phyloP scores from a whole-genome alignment of 2,329 filamentous ascomycete species.

The Aspergillus neoniger region DNA sequence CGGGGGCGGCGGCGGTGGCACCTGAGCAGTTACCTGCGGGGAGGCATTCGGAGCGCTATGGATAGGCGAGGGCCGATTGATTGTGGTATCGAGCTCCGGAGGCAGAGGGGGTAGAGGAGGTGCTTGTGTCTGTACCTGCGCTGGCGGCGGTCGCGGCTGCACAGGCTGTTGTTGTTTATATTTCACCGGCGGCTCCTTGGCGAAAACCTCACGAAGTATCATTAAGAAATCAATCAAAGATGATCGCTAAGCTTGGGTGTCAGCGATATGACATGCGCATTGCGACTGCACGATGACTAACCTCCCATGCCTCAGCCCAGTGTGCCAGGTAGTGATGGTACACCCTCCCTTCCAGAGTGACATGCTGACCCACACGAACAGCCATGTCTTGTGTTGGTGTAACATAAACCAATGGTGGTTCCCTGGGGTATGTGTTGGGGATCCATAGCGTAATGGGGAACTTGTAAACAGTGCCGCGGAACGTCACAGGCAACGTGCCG shows the following conservation, averaged over 20 bases:
- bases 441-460: conserved; percentile 94
- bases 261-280: background rate
- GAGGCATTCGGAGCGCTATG: conserved; percentile 11
- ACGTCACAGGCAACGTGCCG: conserved; percentile 87
- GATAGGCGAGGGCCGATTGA: conserved; percentile 37
- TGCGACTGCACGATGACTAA: conserved; percentile 52
- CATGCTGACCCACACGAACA: conserved; percentile 89
- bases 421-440: conserved; percentile 83
- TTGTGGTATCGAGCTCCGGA: conserved; percentile 56
- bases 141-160: conserved; percentile 35
- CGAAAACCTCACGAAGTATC: conserved; percentile 82
- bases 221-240: conserved; percentile 79
- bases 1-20: conserved; percentile 40
- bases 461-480: conserved; percentile 83
- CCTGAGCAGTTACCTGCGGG: conserved; percentile 19
- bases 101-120: conserved; percentile 73
- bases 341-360: conserved; percentile 86
- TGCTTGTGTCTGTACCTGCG: conserved; percentile 35
- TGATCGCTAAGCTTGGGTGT: conserved; percentile 62
- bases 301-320: conserved; percentile 89
- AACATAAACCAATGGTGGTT: conserved; percentile 84
- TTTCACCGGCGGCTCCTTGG: conserved; percentile 90
- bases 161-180: conserved; percentile 57
- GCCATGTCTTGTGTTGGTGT: conserved; percentile 85
- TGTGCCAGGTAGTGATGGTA: conserved; percentile 94